Evolutionary conservation across 176 grass and related monocot species (phyloP), one percentile per base, ranked within the genome.

Genomic region (Canna indica): DNA sequence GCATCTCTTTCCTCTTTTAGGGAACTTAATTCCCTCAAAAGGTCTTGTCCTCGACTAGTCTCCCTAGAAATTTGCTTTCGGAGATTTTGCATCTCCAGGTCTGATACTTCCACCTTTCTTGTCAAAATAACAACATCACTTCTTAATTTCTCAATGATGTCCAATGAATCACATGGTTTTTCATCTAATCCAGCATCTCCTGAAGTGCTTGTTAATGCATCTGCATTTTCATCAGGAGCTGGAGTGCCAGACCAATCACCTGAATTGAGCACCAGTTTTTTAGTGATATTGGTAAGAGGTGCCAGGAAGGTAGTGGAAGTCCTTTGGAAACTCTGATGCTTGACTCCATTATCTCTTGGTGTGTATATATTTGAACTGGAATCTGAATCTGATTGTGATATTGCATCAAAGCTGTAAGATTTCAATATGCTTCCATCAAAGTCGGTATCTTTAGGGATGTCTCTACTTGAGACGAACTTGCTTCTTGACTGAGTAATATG

Each of bases 61-160:
- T 99, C 95, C 77, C 90, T 93, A 7, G 82, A 66, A 60, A 93
- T 83, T 75, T 99, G 95, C 72, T 99, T 99, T 67, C 86, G 75
- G 16, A 99, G 84, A 68, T 86, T 99, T 80, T 90, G 95, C 64
- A 99, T 62, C 76, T 99, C 95, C 72, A 99, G 81, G 44, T 99
- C 90, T 4, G 95, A 99, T 27, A 93, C 67, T 75, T 99, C 86
- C 36, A 81, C 32, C 74, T 99, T 99, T 53, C 95, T 60, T 17
- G 84, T 87, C 68, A 99, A 61, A 77, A 82, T 74, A 84, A 82
- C 69, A 67, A 99, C 44, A 34, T 93, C 86, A 73, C 75, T 79
- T 79, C 84, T 88, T 75, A 99, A 73, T 71, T 93, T 99, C 76
- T 90, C 86, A 26, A 81, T 47, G 47, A 80, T 86, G 63, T 90